Conservation (phyloP, 1,284 basidiomycete genomes). For the Pyrrhoderma lamaoense region DNA sequence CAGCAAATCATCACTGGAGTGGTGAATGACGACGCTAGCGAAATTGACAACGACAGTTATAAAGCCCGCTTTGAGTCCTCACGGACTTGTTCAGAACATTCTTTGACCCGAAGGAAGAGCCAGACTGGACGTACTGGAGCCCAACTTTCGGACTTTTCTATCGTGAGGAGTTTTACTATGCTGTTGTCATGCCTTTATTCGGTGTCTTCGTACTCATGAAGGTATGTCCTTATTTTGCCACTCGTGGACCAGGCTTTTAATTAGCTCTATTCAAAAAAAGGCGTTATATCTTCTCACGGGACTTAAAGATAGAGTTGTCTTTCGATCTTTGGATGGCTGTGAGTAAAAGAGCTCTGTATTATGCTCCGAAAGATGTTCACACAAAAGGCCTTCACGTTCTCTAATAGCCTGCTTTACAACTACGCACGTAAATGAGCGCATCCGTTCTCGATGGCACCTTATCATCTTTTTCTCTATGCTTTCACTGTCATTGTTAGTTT, state of each 20-base stretch:
- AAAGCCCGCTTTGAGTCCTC: too few relatives aligned
- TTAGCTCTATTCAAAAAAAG: neutral
- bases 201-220: neutral
- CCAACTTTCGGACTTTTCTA: neutral
- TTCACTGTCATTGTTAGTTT: neutral
- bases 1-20: neutral
- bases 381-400: too few relatives aligned
- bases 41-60: too few relatives aligned
- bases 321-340: constrained; percentile 4
- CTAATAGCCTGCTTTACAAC: constrained; percentile 5
- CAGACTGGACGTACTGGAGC: constrained; percentile 1
- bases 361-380: too few relatives aligned
- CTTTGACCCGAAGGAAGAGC: neutral
- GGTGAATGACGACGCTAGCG: too few relatives aligned
- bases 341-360: neutral
- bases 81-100: neutral
- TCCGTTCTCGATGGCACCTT: neutral
- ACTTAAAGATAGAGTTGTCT: constrained; percentile 1
- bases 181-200: neutral
- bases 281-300: neutral
- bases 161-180: constrained; percentile 2
- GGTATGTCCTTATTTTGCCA: neutral
- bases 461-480: neutral
- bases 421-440: neutral
- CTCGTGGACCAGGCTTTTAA: neutral